Conservation (phyloP, 2,329 filamentous ascomycete genomes). For the Hymenotorrendiella dingleyae region DNA sequence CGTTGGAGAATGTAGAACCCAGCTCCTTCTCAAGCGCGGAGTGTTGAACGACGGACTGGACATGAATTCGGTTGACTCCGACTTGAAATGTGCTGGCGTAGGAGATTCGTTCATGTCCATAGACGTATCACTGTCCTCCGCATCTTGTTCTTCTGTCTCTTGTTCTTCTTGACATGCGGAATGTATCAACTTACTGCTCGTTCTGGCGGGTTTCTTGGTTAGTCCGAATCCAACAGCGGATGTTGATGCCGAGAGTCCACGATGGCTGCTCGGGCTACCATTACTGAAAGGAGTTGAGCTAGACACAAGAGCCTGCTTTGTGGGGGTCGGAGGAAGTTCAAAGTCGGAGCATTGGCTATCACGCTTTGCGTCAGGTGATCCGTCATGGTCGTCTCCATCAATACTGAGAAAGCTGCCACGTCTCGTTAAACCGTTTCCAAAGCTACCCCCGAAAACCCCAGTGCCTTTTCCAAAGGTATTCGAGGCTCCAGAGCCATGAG, state of each 20-base stretch:
- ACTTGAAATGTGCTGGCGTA: slow-evolving; percentile 30
- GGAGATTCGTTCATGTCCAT: slow-evolving; percentile 29
- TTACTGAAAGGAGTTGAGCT: slow-evolving; percentile 14
- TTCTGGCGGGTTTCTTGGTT: slow-evolving; percentile 25
- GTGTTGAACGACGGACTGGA: slow-evolving; percentile 36
- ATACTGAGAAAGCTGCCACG: slow-evolving; percentile 70
- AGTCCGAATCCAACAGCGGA: slow-evolving; percentile 24
- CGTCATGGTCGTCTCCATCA: slow-evolving; percentile 54
- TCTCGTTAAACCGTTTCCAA: slow-evolving; percentile 40
- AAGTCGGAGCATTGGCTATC: slow-evolving; percentile 57
- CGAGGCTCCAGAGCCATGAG: slow-evolving; percentile 41
- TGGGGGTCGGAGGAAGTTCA: slow-evolving; percentile 89
- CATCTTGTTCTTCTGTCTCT: slow-evolving; percentile 21
- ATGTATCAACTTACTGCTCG: slow-evolving; percentile 32
- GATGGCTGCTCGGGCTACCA: slow-evolving; percentile 28
- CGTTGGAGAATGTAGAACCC: slow-evolving; percentile 23
- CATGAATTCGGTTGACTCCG: slow-evolving; percentile 28
- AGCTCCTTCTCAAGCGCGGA: slow-evolving; percentile 30
- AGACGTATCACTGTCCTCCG: slow-evolving; percentile 26
- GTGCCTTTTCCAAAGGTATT: slow-evolving; percentile 48
- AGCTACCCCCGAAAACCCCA: slow-evolving; percentile 55
- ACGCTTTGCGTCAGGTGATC: slow-evolving; percentile 49
- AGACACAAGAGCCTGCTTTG: slow-evolving; percentile 56
- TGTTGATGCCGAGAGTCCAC: slow-evolving; percentile 21
- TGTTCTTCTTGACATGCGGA: slow-evolving; percentile 24